These are phyloP conservation scores for Allantophomopsis lycopodina DNA, from an alignment of 2,329 filamentous ascomycete genomes.

Conservation along the genomic window DNA sequence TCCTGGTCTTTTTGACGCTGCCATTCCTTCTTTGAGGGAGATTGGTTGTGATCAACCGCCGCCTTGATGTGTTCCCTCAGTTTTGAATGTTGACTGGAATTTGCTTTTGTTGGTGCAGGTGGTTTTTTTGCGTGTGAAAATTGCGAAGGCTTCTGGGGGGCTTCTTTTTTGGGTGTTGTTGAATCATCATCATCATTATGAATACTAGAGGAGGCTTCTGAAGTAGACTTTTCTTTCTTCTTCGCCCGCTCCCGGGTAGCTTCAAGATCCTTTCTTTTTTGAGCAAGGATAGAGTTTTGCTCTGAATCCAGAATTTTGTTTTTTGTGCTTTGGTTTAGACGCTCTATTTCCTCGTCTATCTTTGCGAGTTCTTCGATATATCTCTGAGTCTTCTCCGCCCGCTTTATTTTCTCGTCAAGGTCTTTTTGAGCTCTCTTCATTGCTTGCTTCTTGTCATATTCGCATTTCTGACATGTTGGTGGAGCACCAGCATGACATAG, in stretches of 20 bases:
- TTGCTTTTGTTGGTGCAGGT: neutral
- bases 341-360: slow-evolving; percentile 11
- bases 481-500: slow-evolving; percentile 27
- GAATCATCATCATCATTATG: neutral
- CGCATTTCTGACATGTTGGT: slow-evolving; percentile 34
- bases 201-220: no score
- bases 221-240: slow-evolving; percentile 5
- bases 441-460: slow-evolving; percentile 29
- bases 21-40: slow-evolving; percentile 39
- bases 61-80: slow-evolving; percentile 6
- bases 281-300: slow-evolving; percentile 26
- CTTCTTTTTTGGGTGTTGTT: neutral
- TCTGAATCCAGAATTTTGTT: slow-evolving; percentile 29
- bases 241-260: slow-evolving; percentile 21
- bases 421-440: slow-evolving; percentile 23
- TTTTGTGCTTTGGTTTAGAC: slow-evolving; percentile 20
- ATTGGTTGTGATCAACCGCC: slow-evolving; percentile 9
- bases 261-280: slow-evolving; percentile 31
- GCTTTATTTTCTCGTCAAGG: slow-evolving; percentile 7
- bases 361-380: slow-evolving; percentile 9
- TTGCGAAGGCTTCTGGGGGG: neutral
- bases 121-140: neutral
- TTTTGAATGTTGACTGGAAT: neutral
- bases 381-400: slow-evolving; percentile 7
- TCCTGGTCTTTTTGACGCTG: slow-evolving; percentile 40